Conservation (phyloP, 306 rosid genomes). For the Corylus avellana region DNA sequence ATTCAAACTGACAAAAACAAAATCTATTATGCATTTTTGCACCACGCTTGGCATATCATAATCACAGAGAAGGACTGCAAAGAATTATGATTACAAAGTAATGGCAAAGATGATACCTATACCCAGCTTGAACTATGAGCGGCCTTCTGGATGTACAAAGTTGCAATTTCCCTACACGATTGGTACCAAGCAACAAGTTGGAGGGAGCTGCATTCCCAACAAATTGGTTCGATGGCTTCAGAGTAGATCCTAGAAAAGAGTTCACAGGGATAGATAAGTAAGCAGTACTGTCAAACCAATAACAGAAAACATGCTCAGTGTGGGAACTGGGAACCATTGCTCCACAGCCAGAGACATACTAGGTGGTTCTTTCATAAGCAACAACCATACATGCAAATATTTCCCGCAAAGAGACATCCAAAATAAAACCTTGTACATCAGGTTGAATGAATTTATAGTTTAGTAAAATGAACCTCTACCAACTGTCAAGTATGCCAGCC, state of each 20-base stretch:
- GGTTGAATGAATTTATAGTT: not conserved
- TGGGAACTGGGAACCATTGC: not conserved
- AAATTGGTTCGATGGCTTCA: conserved; percentile 40
- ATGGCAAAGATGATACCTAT: conserved; percentile 50
- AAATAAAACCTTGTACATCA: not conserved
- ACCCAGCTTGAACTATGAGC: conserved; percentile 65
- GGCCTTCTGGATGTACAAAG: conserved; percentile 51
- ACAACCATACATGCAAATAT: not conserved
- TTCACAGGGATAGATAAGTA: not conserved
- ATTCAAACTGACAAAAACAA: not conserved
- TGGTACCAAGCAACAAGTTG: conserved; percentile 37
- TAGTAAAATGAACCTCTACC: not conserved
- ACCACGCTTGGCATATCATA: conserved; percentile 8
- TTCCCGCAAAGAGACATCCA: not conserved
- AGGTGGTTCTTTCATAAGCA: not conserved
- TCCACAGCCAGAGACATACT: not conserved
- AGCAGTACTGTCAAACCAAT: not conserved
- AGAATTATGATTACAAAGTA: conserved; percentile 1
- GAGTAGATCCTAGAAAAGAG: conserved; percentile 41
- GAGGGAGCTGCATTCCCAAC: conserved; percentile 42
- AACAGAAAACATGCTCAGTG: conserved; percentile 1
- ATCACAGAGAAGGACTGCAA: conserved; percentile 1
- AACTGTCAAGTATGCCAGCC: conserved; percentile 1
- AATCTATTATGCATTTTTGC: not conserved
- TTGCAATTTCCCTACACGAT: conserved; percentile 35